Conservation (phyloP, 192 early-diverging fungal genomes). For the Pecoramyces ruminantium region DNA sequence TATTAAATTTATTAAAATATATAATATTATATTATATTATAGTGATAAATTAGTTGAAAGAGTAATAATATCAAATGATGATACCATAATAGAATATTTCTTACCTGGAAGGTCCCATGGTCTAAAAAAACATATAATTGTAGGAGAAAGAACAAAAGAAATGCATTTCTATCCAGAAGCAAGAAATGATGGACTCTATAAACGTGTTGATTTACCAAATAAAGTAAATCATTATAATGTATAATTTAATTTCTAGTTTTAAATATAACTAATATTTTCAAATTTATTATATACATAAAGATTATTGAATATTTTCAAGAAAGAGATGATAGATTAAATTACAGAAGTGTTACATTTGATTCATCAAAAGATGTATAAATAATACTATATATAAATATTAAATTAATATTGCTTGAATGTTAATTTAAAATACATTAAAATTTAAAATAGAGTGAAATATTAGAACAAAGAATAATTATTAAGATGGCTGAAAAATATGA, state of each 20-base stretch:
- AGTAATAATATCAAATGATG: slow-evolving; percentile 16
- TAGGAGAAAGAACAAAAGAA: slow-evolving; percentile 25
- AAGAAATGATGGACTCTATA: slow-evolving; percentile 27
- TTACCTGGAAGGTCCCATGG: slow-evolving; percentile 29
- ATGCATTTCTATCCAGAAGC: slow-evolving; percentile 34
- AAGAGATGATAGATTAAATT: slow-evolving; percentile 28
- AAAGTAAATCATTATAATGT: slow-evolving; percentile 15
- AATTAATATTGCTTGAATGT: too few species aligned
- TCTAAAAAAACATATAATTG: slow-evolving; percentile 30
- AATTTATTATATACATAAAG: not conserved
- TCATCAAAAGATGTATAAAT: not conserved
- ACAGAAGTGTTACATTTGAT: slow-evolving; percentile 34
- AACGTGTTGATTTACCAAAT: slow-evolving; percentile 18
- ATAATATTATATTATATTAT: too few species aligned
- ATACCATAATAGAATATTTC: slow-evolving; percentile 28
- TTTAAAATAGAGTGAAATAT: not conserved
- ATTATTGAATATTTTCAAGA: slow-evolving; percentile 27
- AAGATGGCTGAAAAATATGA: slow-evolving; percentile 45
- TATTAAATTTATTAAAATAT: too few species aligned
- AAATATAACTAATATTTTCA: not conserved
- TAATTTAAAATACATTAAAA: too few species aligned
- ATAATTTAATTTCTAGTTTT: not conserved
- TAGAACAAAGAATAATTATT: slow-evolving; percentile 9
- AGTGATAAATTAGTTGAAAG: slow-evolving; percentile 33
- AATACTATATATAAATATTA: too few species aligned